A percentile compares a stretch with the other conserved stretches of the same genome.
Conservation (phyloP, 1,139 yeast genomes). For the Lodderomyces oxycetoniae region DNA sequence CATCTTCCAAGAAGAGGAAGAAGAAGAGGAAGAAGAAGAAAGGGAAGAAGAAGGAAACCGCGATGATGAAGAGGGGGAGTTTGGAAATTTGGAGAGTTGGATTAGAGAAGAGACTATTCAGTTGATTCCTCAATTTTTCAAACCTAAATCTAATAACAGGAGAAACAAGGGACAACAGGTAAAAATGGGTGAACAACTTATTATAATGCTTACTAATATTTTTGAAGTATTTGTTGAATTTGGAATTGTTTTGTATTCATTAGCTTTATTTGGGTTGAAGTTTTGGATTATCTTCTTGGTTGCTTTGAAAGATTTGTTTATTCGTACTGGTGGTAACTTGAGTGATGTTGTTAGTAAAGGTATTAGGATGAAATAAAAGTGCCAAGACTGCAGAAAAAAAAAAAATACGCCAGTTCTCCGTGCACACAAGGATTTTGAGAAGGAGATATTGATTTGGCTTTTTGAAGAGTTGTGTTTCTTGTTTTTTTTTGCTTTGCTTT, state of each 20-base stretch:
- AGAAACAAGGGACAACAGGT: background rate
- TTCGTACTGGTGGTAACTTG: slow-evolving; percentile 2
- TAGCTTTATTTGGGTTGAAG: slow-evolving; percentile 1
- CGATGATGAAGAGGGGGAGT: background rate
- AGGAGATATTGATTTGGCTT: too few relatives aligned
- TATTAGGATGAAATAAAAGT: slow-evolving; percentile 1
- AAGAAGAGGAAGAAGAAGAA: background rate
- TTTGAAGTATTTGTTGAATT: slow-evolving; percentile 2
- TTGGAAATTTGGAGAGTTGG: background rate
- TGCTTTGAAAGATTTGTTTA: slow-evolving; percentile 2
- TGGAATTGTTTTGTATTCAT: slow-evolving; percentile 1
- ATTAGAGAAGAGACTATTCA: background rate
- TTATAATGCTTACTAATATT: background rate
- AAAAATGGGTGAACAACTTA: background rate
- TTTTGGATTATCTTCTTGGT: slow-evolving; percentile 1
- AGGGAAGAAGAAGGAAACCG: slow-evolving; percentile 1
- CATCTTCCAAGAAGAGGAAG: too few relatives aligned
- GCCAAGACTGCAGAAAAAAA: background rate
- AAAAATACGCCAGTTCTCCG: too few relatives aligned
- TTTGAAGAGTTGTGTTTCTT: too few relatives aligned
- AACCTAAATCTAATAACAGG: background rate
- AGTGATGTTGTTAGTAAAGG: background rate
- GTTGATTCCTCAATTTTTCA: too few relatives aligned
- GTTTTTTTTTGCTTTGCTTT: too few relatives aligned
- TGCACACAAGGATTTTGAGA: too few relatives aligned